A percentile compares a stretch with the other conserved stretches of the same genome.
Evolutionary conservation across 805 yeast species (phyloP).

Genomic region (Yamadazyma endophytica): DNA sequence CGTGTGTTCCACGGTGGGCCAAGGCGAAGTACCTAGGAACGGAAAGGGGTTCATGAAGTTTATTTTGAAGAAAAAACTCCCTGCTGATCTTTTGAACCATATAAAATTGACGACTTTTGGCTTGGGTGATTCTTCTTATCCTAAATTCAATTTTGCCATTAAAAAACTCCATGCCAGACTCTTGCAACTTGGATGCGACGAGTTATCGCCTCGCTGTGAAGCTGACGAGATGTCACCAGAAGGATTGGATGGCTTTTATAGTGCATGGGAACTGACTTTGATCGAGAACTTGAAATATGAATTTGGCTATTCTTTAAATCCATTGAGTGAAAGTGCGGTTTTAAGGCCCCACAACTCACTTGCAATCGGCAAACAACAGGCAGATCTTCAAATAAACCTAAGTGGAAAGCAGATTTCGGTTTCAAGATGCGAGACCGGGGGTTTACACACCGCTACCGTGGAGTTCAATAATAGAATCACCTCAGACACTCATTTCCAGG

Average conservation of each 20-base stretch:
- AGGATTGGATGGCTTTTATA: conserved; percentile 73
- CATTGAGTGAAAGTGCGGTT: conserved; percentile 21
- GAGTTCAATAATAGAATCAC: conserved; percentile 60
- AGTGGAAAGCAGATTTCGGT: conserved; percentile 4
- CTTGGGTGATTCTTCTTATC: conserved; percentile 89
- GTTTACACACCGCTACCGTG: conserved; percentile 5
- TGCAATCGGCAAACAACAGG: conserved; percentile 2
- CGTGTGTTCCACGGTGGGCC: conserved; percentile 89
- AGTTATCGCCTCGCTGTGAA: conserved; percentile 71
- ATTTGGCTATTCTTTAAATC: conserved; percentile 19
- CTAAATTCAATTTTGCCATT: conserved; percentile 84
- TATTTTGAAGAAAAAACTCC: conserved; percentile 64
- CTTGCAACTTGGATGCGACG: conserved; percentile 75
- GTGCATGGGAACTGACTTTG: conserved; percentile 64
- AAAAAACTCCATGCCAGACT: conserved; percentile 76
- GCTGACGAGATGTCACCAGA: conserved; percentile 82
- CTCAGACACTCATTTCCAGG: conserved; percentile 75
- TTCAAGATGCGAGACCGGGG: conserved; percentile 9
- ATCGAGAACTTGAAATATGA: conserved; percentile 21
- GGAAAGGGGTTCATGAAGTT: conserved; percentile 71
- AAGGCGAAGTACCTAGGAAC: conserved; percentile 86
- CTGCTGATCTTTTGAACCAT: conserved; percentile 52
- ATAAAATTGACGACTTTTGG: conserved; percentile 74
- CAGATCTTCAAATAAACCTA: conserved; percentile 1
- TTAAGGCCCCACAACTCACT: conserved; percentile 22